Base-by-base conservation (phyloP, 2,329 filamentous ascomycete genomes). In the Tolypocladium ophioglossoides region DNA sequence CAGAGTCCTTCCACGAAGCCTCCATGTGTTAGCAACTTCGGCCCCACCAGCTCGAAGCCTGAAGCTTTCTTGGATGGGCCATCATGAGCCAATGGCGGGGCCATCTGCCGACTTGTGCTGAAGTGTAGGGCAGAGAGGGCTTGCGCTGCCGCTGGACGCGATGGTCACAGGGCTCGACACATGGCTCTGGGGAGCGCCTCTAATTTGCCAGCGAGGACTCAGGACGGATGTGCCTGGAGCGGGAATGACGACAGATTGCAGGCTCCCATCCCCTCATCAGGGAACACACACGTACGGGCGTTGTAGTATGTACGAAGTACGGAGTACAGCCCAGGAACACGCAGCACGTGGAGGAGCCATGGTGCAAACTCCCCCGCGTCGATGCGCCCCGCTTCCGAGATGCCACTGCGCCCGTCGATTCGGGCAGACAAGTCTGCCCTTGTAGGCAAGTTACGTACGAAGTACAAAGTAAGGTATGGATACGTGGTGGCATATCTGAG, bases 41-140 rank as follows among this genome's bases (percentile, higher is more conserved):
- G 27, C 27, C 18, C 44, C 44, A 32, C 44, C 27, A 4, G 41
- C 24, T n/a, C 9, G 41, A 20, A 24, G 27, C 12, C 14, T 16
- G 16, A 32, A 47, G 44, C 44, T 20, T 6, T 12, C 11, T 47
- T n/a, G 9, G 16, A 18, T 2, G 12, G 22, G 40, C 22, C 22
- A 44, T 16, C 11, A 7, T 27, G 44, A 57, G 49, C 67, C 67
- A 69, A 69, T 69, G 32, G 58, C 54, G 52, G 48, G 55, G 50
- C 61, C 49, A 52, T 37, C 48, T 54, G 52, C 46, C 35, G 54
- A 56, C 61, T 20, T 48, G 60, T 68, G 67, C 61, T 59, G 54
- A 49, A 59, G 49, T 58, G 41, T 54, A 61, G 58, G 58, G 59
- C 52, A 52, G 49, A 53, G 48, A 60, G 56, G 55, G 59, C 58